phyloP scores from a whole-genome alignment of 1,139 yeast species.

The Candida sp. region DNA sequence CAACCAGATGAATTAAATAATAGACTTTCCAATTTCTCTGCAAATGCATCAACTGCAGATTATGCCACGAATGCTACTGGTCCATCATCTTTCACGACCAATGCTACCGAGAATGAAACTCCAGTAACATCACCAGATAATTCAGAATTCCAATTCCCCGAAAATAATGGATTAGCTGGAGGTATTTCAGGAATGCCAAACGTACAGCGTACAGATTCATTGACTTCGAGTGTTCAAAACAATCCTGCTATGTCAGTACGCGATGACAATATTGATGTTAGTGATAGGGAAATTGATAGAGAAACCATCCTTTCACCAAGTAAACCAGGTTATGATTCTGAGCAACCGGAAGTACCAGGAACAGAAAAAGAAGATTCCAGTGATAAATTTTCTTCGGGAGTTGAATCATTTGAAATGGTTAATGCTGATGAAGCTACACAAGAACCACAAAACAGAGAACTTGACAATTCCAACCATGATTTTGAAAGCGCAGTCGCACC shows the following conservation, averaged over 20 bases:
- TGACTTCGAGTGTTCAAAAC: conserved; percentile 88
- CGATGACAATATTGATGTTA: conserved; percentile 60
- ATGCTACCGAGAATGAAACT: conserved; percentile 41
- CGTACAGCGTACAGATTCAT: conserved; percentile 65
- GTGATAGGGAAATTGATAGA: conserved; percentile 51
- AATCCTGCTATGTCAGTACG: conserved; percentile 89
- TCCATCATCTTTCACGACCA: conserved; percentile 7
- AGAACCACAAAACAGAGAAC: conserved; percentile 5
- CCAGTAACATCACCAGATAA: conserved; percentile 56
- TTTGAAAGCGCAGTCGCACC: conserved; percentile 4
- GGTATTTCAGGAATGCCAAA: conserved; percentile 49
- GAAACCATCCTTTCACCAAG: conserved; percentile 9
- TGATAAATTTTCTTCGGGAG: conserved; percentile 45
- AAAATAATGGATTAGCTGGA: conserved; percentile 40
- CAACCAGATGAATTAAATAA: conserved; percentile 9
- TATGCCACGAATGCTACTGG: conserved; percentile 35
- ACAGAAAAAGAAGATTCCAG: conserved; percentile 18
- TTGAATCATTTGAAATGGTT: conserved; percentile 52
- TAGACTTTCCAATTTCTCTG: conserved; percentile 16
- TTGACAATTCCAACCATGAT: conserved; percentile 2
- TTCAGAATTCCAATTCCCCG: conserved; percentile 52
- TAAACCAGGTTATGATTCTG: conserved; percentile 10
- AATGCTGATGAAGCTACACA: conserved; percentile 43
- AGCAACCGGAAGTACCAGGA: conserved; percentile 5
- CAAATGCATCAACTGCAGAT: conserved; percentile 19